Conservation (phyloP, 139 green algal genomes). For the Coccomyxa sp. region DNA sequence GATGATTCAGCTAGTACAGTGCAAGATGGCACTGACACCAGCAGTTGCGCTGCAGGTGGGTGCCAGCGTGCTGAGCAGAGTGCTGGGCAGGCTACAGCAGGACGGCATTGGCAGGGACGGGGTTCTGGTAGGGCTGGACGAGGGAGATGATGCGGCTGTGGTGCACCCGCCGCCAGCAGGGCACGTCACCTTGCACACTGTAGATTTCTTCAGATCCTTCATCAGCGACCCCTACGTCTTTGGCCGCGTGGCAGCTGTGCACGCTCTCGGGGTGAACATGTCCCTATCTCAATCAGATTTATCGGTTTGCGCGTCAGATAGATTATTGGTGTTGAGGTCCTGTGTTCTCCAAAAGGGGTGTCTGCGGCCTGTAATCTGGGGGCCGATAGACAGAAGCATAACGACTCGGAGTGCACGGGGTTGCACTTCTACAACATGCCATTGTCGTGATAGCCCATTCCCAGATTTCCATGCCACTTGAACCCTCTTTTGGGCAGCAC, state of each 20-base stretch:
- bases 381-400: no score
- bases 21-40: constrained; percentile 12
- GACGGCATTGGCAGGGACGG: background rate
- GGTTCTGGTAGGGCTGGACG: background rate
- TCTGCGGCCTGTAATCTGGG: no score
- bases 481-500: no score
- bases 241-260: constrained; percentile 71
- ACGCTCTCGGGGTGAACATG: constrained; percentile 69
- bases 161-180: constrained; percentile 44
- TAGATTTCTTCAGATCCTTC: constrained; percentile 86
- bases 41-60: constrained; percentile 43
- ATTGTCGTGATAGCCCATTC: background rate
- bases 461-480: background rate
- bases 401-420: no score
- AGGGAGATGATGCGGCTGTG: constrained; percentile 69
- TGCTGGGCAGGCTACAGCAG: constrained; percentile 44
- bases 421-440: background rate
- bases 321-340: no score
- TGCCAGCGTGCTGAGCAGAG: constrained; percentile 41
- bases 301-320: no score
- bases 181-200: constrained; percentile 71
- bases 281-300: no score
- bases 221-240: constrained; percentile 79
- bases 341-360: no score
- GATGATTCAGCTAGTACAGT: no score